Evolutionary conservation across 1,284 basidiomycete species (phyloP).

Genomic region (Stygiomarasmius scandens): DNA sequence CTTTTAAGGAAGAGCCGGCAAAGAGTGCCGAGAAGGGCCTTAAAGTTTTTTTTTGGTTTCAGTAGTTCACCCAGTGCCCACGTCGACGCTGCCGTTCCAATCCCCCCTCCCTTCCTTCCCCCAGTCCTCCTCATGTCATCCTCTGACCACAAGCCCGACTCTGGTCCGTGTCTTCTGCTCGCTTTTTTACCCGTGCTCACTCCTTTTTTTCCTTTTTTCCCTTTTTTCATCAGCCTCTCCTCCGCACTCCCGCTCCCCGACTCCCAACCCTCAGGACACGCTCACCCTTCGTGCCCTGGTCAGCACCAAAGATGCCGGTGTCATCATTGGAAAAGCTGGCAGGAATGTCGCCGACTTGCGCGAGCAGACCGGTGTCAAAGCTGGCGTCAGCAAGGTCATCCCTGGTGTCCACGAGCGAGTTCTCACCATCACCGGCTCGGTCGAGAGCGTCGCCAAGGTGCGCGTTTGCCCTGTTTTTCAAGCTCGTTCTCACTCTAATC

Average conservation of each 20-base stretch:
- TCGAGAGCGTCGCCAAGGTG: constrained; percentile 91
- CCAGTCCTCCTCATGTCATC: constrained; percentile 56
- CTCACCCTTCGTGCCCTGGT: constrained; percentile 93
- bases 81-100: constrained; percentile 17
- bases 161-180: constrained; percentile 41
- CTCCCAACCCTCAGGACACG: constrained; percentile 59
- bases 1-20: background rate
- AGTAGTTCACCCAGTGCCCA: constrained; percentile 3
- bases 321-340: constrained; percentile 95
- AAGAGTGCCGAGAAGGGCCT: constrained; percentile 4
- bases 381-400: constrained; percentile 98
- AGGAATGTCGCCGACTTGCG: constrained; percentile 97
- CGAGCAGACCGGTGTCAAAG: constrained; percentile 94
- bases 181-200: constrained; percentile 16
- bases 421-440: constrained; percentile 88
- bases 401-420: constrained; percentile 97
- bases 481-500: background rate
- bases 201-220: constrained; percentile 22
- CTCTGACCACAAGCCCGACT: constrained; percentile 48
- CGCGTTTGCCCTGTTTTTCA: constrained; percentile 23
- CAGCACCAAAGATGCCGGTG: constrained; percentile 94
- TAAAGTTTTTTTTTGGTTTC: background rate
- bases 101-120: constrained; percentile 32
- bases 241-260: constrained; percentile 64
- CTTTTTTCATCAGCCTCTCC: constrained; percentile 45